phyloP scores from a whole-genome alignment of 2,329 filamentous ascomycete species.

The Cladobotryum protrusum region DNA sequence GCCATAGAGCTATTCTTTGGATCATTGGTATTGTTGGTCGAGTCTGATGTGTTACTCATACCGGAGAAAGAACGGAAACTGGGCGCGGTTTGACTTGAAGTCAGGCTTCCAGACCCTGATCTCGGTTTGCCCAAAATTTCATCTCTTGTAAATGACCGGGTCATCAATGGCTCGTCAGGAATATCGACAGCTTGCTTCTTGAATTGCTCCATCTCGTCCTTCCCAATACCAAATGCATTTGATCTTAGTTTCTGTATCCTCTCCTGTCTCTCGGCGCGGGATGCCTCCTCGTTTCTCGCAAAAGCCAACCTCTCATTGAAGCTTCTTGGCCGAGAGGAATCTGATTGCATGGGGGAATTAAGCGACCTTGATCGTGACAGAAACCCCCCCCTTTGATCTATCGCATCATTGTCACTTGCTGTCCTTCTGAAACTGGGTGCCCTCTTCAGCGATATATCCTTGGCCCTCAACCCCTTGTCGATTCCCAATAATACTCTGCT shows the following conservation, averaged over 20 bases:
- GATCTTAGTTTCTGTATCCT: constrained; percentile 49
- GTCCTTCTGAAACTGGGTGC: constrained; percentile 45
- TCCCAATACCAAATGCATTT: constrained; percentile 50
- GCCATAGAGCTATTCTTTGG: neutral
- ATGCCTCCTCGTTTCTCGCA: constrained; percentile 51
- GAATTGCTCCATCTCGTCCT: constrained; percentile 53
- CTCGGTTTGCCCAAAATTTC: constrained; percentile 45
- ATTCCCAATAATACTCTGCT: constrained; percentile 77
- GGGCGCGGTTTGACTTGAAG: constrained; percentile 40
- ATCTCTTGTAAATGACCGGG: constrained; percentile 55
- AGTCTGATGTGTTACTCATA: constrained; percentile 12
- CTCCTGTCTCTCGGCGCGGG: constrained; percentile 43
- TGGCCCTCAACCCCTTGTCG: constrained; percentile 75
- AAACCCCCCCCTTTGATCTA: constrained; percentile 30
- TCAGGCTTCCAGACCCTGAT: constrained; percentile 24
- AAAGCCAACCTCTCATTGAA: constrained; percentile 86
- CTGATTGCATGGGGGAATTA: constrained; percentile 21
- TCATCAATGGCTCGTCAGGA: constrained; percentile 40
- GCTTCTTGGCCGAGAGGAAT: constrained; percentile 40
- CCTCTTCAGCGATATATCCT: constrained; percentile 78
- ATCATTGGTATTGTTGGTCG: constrained; percentile 1
- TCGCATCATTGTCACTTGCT: constrained; percentile 13
- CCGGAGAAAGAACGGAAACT: constrained; percentile 19
- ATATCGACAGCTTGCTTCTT: constrained; percentile 52
- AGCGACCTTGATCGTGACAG: constrained; percentile 40